These are phyloP conservation scores for Fusarium neocosmosporiellum DNA, from an alignment of 2,329 filamentous ascomycete species.

Conservation along the genomic window DNA sequence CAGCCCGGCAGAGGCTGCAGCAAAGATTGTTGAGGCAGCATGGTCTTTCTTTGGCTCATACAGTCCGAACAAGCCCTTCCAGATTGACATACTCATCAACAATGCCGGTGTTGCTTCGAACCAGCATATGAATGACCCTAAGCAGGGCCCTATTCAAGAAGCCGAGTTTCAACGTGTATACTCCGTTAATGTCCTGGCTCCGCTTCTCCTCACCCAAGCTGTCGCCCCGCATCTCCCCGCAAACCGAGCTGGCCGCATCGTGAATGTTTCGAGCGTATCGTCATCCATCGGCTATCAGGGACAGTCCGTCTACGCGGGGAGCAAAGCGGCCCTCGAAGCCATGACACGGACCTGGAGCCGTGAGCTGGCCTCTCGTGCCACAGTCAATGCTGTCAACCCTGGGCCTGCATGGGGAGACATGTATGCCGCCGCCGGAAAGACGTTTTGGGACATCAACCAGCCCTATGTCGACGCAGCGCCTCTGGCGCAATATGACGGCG, in stretches of 20 bases:
- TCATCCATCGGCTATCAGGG: constrained; percentile 64
- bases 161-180: constrained; percentile 79
- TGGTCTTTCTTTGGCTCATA: constrained; percentile 41
- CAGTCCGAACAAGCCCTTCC: constrained; percentile 37
- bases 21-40: constrained; percentile 47
- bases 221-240: constrained; percentile 75
- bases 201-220: constrained; percentile 81
- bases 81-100: constrained; percentile 86
- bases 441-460: constrained; percentile 53
- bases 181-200: constrained; percentile 84
- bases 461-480: constrained; percentile 52
- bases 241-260: constrained; percentile 71
- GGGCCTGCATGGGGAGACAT: constrained; percentile 66
- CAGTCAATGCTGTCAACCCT: constrained; percentile 69
- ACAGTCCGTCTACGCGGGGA: constrained; percentile 68
- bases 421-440: constrained; percentile 55
- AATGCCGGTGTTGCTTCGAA: constrained; percentile 82
- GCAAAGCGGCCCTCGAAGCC: constrained; percentile 68
- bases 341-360: constrained; percentile 70
- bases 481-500: constrained; percentile 49
- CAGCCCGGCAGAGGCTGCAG: constrained; percentile 38
- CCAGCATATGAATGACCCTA: constrained; percentile 66
- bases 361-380: constrained; percentile 64
- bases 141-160: constrained; percentile 63
- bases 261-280: constrained; percentile 67